A percentile compares a stretch with the other conserved stretches of the same genome.
Conservation (phyloP, 78 protist genomes). For the Isochrysis galbana region DNA sequence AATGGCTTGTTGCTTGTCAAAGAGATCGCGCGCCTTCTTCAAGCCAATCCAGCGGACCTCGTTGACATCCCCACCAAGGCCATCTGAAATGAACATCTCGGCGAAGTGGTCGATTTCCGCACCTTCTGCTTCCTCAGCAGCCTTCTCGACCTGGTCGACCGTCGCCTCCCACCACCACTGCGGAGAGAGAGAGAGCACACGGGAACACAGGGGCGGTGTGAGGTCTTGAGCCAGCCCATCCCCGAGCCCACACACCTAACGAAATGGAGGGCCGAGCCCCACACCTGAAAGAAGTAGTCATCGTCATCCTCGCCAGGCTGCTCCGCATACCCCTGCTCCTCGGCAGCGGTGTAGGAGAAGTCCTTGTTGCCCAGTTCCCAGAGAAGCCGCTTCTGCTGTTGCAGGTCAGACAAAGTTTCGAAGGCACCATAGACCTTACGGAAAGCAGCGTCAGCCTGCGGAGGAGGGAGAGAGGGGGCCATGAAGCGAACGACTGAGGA, state of each 20-base stretch:
- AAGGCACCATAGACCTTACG: not conserved
- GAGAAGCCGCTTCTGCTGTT: not conserved
- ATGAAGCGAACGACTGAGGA: too few relatives aligned
- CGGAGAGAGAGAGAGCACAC: too few relatives aligned
- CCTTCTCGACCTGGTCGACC: not conserved
- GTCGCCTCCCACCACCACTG: not conserved
- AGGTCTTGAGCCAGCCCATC: too few relatives aligned
- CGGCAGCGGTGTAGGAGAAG: not conserved
- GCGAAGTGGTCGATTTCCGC: not conserved
- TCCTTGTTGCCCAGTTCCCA: not conserved
- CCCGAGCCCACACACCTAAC: too few relatives aligned
- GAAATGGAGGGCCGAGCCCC: too few relatives aligned
- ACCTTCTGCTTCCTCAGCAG: slow-evolving; percentile 18
- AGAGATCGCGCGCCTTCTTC: not conserved
- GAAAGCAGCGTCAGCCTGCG: slow-evolving; percentile 3
- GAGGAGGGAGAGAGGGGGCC: too few relatives aligned
- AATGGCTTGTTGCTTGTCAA: not conserved
- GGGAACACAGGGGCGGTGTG: too few relatives aligned
- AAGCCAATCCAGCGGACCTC: not conserved
- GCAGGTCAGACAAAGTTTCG: not conserved
- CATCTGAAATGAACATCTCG: not conserved
- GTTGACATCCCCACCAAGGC: not conserved
- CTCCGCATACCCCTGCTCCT: not conserved
- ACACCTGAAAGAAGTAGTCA: not conserved
- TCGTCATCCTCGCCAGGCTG: not conserved